These are phyloP conservation scores for Yamadazyma philogaea DNA, from an alignment of 805 yeast species.

Conservation along the genomic window DNA sequence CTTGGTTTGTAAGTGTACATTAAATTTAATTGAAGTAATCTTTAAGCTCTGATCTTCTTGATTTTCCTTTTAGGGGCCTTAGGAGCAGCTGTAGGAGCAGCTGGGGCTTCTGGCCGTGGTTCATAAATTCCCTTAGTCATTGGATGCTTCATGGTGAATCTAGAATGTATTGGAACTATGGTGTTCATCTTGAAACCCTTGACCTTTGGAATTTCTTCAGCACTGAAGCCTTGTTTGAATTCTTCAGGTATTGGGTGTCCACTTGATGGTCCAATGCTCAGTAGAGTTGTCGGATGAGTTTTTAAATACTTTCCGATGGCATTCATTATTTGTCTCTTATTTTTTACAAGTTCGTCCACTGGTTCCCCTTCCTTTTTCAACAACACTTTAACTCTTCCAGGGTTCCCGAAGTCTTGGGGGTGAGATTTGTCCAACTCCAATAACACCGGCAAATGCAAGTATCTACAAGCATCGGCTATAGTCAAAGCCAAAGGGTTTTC, in stretches of 20 bases:
- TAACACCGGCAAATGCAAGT: conserved; percentile 39
- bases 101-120: conserved; percentile 43
- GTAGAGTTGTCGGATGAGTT: conserved; percentile 65
- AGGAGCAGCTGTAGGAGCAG: conserved; percentile 36
- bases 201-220: conserved; percentile 69
- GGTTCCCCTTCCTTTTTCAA: conserved; percentile 51
- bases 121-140: conserved; percentile 69
- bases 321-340: conserved; percentile 63
- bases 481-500: conserved; percentile 85
- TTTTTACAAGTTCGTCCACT: conserved; percentile 25
- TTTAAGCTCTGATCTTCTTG: conserved; percentile 56
- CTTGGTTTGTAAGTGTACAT: conserved; percentile 19
- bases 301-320: conserved; percentile 60
- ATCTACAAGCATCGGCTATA: conserved; percentile 67
- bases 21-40: conserved; percentile 5
- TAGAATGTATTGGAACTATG: conserved; percentile 84
- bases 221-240: conserved; percentile 47
- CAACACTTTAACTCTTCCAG: conserved; percentile 87
- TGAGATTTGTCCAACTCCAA: conserved; percentile 82
- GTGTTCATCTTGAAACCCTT: conserved; percentile 82
- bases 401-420: conserved; percentile 96
- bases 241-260: conserved; percentile 68
- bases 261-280: conserved; percentile 46
- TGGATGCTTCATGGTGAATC: conserved; percentile 79
- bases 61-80: conserved; percentile 54